These are phyloP conservation scores for Cercospora berteroae DNA, from an alignment of 2,329 filamentous ascomycete species.

Conservation along the genomic window DNA sequence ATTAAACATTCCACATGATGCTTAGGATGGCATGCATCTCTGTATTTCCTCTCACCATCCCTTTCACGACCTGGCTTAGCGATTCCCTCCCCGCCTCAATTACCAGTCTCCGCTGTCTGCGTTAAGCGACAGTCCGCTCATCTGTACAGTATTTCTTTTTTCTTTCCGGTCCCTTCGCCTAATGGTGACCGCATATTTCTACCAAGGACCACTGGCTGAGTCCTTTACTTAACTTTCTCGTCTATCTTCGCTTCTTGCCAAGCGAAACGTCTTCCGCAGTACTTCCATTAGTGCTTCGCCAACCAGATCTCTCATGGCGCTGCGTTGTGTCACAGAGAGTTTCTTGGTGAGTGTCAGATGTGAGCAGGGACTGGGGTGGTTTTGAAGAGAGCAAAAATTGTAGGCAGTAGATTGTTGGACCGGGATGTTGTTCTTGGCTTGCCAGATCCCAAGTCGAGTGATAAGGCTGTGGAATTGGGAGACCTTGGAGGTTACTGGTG, in stretches of 20 bases:
- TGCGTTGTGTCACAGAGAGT: background rate
- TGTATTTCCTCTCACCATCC: too few species aligned
- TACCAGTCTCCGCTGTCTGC: background rate
- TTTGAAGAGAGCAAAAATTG: background rate
- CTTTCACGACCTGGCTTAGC: background rate
- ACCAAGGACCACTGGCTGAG: background rate
- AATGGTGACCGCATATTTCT: background rate
- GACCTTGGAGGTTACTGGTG: too few species aligned
- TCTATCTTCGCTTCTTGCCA: constrained; percentile 12
- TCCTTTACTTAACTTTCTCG: constrained; percentile 1
- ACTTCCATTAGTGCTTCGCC: constrained; percentile 11
- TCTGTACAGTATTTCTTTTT: background rate
- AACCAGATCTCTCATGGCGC: background rate
- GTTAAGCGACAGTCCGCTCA: background rate
- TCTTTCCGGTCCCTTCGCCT: background rate
- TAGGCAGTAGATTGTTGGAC: background rate
- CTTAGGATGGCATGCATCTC: background rate
- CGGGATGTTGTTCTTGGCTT: background rate
- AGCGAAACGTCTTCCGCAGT: constrained; percentile 10
- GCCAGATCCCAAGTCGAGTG: background rate
- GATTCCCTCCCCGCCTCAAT: background rate
- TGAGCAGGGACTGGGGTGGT: background rate
- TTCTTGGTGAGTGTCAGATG: background rate
- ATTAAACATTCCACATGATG: background rate
- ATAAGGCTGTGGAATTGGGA: background rate